Base-by-base conservation (phyloP, 306 rosid genomes). In the Aeschynomene evenia region DNA sequence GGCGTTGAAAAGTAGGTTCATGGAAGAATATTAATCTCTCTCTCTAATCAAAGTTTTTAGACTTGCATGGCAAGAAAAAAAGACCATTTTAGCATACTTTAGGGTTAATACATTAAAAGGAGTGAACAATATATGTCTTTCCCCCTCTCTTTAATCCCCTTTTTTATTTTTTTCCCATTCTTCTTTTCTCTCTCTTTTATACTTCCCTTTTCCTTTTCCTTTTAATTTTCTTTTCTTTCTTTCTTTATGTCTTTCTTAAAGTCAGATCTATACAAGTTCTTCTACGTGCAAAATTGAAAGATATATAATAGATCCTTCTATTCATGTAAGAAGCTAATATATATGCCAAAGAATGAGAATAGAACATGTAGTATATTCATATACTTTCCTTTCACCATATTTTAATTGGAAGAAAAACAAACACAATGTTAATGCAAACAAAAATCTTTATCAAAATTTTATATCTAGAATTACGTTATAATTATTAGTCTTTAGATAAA, bases 101-200 rank as follows among this genome's bases (percentile, higher is more conserved):
- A 66, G 80, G 77, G 72, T 61, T 72, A 68, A 66, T 6, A 15
- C 85, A 80, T 88, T 80, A 82, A 91, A 91, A 91, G 93, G 65
- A 80, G 89, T 85, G 90, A 85, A 71, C 82, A 81, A 81, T 73
- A 73, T 71, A 69, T 59, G 83, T 76, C 82, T 85, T 90, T 84
- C 84, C 82, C 70, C 80, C 82, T 57, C 79, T 29, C 49, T 67
- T 74, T 79, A 75, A 26, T 46, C 68, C 42, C 62, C 48, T 16
- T 2, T 21, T 54, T 57, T n/a, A n/a, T n/a, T 66, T 58, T 24
- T 28, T 28, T 28, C 6, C 54, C 29, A n/a, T n/a, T n/a, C 68
- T 68, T 55, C 55, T 31, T 36, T 36, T 42, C 33, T 46, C 36
- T 19, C 3, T 18, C 4, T 46, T 49, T 49, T 19, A n/a, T n/a